Evolutionary conservation across 2,329 filamentous ascomycete genomes (phyloP).

Genomic region (Trichoderma arundinaceum): DNA sequence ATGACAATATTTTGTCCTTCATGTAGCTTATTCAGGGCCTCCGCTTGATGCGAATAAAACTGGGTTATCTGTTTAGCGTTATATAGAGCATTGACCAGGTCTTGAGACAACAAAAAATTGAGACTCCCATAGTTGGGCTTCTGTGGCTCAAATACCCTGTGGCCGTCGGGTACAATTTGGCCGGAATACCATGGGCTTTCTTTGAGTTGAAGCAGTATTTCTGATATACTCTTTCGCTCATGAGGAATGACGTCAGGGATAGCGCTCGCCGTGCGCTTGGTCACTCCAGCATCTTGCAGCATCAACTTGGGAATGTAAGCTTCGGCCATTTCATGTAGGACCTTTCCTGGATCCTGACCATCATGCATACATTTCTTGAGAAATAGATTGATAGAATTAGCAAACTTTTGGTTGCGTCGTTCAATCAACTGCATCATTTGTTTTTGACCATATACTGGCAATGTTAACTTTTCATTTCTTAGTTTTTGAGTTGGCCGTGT

Average conservation of each 20-base stretch:
- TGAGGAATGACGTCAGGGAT: slow-evolving; percentile 76
- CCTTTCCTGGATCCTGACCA: slow-evolving; percentile 68
- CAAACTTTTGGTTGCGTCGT: slow-evolving; percentile 85
- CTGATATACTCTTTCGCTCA: slow-evolving; percentile 78
- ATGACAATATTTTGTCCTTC: slow-evolving; percentile 87
- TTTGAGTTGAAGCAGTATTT: slow-evolving; percentile 86
- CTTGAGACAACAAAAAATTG: slow-evolving; percentile 84
- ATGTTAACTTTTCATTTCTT: slow-evolving; percentile 79
- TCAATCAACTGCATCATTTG: slow-evolving; percentile 90
- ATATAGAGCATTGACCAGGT: slow-evolving; percentile 93
- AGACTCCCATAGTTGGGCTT: slow-evolving; percentile 81
- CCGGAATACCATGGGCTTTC: slow-evolving; percentile 84
- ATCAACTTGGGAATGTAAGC: slow-evolving; percentile 67
- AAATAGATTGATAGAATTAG: slow-evolving; percentile 75
- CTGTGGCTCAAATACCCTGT: slow-evolving; percentile 88
- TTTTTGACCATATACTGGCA: slow-evolving; percentile 92
- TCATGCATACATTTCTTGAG: slow-evolving; percentile 73
- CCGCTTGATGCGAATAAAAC: slow-evolving; percentile 89
- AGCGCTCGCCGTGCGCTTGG: slow-evolving; percentile 47
- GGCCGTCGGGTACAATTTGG: slow-evolving; percentile 92
- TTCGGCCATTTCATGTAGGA: slow-evolving; percentile 64
- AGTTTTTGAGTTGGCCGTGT: slow-evolving; percentile 70
- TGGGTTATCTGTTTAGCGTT: slow-evolving; percentile 86
- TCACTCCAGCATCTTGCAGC: slow-evolving; percentile 43
- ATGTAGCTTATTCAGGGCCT: slow-evolving; percentile 87